Percentiles rank a stretch among this genome's conserved stretches.
Evolutionary conservation across 805 yeast genomes (phyloP).

Genomic region (Candida boleticola): DNA sequence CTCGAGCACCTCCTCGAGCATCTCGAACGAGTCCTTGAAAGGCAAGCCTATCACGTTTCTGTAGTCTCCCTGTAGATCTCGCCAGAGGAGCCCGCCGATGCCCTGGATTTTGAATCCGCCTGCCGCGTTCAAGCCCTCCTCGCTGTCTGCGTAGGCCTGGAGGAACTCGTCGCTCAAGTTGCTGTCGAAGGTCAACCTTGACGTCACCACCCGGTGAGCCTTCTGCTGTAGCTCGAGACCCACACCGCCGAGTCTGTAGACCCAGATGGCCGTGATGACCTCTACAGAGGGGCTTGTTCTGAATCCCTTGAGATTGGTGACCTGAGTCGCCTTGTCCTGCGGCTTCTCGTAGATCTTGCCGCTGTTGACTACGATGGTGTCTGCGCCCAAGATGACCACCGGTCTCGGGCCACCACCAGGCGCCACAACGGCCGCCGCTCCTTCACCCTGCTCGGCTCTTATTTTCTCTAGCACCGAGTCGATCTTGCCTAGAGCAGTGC

Average conservation of each 20-base stretch:
- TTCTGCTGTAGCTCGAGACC: background rate
- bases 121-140: slow-evolving; percentile 80
- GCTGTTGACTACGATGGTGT: slow-evolving; percentile 66
- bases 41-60: slow-evolving; percentile 90
- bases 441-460: slow-evolving; percentile 25
- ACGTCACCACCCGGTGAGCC: background rate
- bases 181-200: slow-evolving; percentile 43
- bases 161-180: slow-evolving; percentile 54
- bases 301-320: slow-evolving; percentile 27
- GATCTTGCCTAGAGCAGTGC: slow-evolving; percentile 71
- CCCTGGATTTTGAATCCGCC: slow-evolving; percentile 92
- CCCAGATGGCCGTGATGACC: slow-evolving; percentile 35
- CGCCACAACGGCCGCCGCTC: slow-evolving; percentile 14
- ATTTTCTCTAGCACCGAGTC: slow-evolving; percentile 53
- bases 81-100: slow-evolving; percentile 62
- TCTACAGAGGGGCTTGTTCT: slow-evolving; percentile 16
- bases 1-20: slow-evolving; percentile 29
- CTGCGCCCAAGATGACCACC: slow-evolving; percentile 58
- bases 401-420: too few relatives aligned
- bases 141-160: slow-evolving; percentile 58
- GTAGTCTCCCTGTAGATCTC: slow-evolving; percentile 72
- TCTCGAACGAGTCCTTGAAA: slow-evolving; percentile 49
- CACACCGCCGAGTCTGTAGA: slow-evolving; percentile 16
- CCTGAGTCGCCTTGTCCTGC: slow-evolving; percentile 22
- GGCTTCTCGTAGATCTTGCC: slow-evolving; percentile 82